Conservation (phyloP, 805 yeast genomes). For the Danielia reshetovae region DNA sequence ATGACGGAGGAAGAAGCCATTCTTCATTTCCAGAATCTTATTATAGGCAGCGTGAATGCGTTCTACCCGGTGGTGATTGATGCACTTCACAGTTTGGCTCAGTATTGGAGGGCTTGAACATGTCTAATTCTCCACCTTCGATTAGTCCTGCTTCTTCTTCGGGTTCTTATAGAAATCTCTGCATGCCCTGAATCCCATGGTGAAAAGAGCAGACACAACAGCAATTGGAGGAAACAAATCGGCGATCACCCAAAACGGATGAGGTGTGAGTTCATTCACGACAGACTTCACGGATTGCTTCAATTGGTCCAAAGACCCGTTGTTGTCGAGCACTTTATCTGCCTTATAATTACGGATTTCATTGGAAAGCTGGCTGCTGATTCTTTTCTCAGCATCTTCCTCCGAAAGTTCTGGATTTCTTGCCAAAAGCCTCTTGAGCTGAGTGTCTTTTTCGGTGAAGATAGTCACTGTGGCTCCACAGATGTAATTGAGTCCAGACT, state of each 20-base stretch:
- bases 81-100: constrained; percentile 91
- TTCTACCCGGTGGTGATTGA: constrained; percentile 93
- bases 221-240: constrained; percentile 44
- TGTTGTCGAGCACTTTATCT: constrained; percentile 67
- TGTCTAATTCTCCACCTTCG: background rate
- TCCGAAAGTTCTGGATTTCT: constrained; percentile 65
- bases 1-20: constrained; percentile 96
- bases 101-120: constrained; percentile 85
- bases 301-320: constrained; percentile 26
- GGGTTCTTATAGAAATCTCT: constrained; percentile 1
- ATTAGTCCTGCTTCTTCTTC: background rate
- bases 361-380: constrained; percentile 70
- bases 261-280: constrained; percentile 29
- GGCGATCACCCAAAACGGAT: constrained; percentile 13
- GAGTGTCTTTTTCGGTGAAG: constrained; percentile 53
- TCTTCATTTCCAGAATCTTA: constrained; percentile 86
- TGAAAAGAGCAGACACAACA: constrained; percentile 5
- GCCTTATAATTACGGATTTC: constrained; percentile 54
- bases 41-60: constrained; percentile 92
- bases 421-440: constrained; percentile 55
- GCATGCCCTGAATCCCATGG: constrained; percentile 5
- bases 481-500: constrained; percentile 61
- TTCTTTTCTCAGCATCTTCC: constrained; percentile 69
- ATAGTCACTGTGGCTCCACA: constrained; percentile 76
- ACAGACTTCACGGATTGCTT: constrained; percentile 18